Evolutionary conservation across 192 early-diverging fungal genomes (phyloP), one percentile per base, ranked within the genome.

Genomic region (Entomortierella lignicola): DNA sequence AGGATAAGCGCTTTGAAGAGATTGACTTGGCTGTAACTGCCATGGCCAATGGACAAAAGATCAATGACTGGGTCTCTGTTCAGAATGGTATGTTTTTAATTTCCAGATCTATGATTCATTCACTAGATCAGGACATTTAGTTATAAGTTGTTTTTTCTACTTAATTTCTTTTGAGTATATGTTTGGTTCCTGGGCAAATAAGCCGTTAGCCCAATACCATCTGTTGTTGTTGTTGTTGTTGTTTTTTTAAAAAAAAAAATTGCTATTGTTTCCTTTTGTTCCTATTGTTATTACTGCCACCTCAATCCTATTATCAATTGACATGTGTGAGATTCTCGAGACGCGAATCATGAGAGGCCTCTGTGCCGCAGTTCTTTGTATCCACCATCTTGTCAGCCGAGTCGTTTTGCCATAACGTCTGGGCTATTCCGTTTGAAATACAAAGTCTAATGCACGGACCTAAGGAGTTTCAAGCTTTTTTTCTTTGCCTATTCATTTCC

Each of bases 1-100:
- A 92, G 77, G 93, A 95, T 82, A 98, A 97, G 88, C 90, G 93
- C 47, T 85, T 90, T 57, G 92, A 97, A 21, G 95, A 98, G 79
- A 85, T 97, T 81, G 85, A 92, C 47, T 69, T 60, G 30, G 77
- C 89, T 51, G 85, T 89, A 53, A 88, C 88, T 63, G 75, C 85
- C 7, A 85, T 96, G 52, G 84, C 92, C 48, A 94, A 93, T 69
- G 89, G 88, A 2, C 75, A 87, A 77, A 95, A 96, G 79, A 95
- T 93, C 62, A 92, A 94, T 80, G 94, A 97, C 81, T 99, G 96
- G 96, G 91, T 89, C 52, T 83, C 85, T 43, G 91, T 93, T 61
- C 84, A 89, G 56, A 93, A 85, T 71, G 94, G 94, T 94, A 82
- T 55, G 34, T 42, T 42, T n/a, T 53, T 18, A 13, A 8, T 5